phyloP scores from a whole-genome alignment of 139 green algal genomes.

The Chlamydomonas incerta region DNA sequence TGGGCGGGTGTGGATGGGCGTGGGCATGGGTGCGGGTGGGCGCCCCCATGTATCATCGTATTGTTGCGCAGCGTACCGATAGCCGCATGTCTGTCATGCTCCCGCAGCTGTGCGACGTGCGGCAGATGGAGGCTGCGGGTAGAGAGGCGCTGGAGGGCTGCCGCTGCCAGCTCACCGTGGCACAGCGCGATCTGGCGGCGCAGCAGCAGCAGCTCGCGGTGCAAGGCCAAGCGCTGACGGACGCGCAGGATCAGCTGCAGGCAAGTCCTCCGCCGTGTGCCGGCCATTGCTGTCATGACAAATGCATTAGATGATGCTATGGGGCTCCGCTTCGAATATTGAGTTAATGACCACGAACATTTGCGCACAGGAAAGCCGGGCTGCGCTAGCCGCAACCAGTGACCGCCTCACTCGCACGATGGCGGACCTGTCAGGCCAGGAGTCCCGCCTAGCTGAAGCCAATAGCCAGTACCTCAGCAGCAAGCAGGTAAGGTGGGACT shows the following conservation, averaged over 20 bases:
- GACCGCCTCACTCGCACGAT: neutral
- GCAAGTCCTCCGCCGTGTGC: neutral
- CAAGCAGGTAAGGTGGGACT: conserved; percentile 1
- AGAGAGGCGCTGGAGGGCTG: neutral
- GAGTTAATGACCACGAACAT: no score
- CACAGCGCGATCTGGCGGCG: neutral
- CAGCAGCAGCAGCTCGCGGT: neutral
- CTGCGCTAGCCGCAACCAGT: neutral
- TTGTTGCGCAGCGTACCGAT: no score
- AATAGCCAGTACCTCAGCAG: conserved; percentile 11
- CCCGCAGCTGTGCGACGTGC: neutral
- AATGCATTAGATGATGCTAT: no score
- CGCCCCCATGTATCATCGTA: no score
- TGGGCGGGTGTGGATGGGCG: no score
- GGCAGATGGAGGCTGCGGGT: neutral
- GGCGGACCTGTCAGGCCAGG: neutral
- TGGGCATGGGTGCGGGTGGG: no score
- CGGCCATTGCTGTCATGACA: no score
- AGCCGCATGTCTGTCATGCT: no score
- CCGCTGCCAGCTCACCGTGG: neutral
- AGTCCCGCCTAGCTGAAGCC: conserved; percentile 4
- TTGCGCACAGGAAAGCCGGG: conserved; percentile 8
- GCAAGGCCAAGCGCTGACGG: neutral
- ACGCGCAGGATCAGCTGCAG: neutral
- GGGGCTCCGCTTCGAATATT: no score